A percentile compares a stretch with the other conserved stretches of the same genome.
Conservation (phyloP, 2,329 filamentous ascomycete genomes). For the Aureobasidium sp. region DNA sequence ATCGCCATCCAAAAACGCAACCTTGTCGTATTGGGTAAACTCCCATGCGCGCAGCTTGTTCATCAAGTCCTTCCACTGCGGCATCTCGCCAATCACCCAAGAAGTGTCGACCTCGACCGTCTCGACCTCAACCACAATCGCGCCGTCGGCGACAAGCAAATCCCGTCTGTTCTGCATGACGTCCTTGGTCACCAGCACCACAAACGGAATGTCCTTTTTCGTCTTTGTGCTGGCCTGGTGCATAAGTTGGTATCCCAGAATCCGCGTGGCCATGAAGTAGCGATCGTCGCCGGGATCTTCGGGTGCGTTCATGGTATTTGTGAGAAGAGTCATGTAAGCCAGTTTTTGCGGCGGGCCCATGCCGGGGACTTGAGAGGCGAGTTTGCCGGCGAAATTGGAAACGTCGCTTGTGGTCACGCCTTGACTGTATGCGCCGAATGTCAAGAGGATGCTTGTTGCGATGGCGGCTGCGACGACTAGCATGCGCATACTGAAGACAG, state of each 20-base stretch:
- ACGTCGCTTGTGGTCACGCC: neutral
- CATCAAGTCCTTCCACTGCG: constrained; percentile 30
- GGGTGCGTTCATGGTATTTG: constrained; percentile 16
- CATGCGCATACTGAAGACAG: neutral
- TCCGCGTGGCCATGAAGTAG: constrained; percentile 26
- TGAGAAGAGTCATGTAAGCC: constrained; percentile 26
- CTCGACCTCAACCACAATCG: constrained; percentile 22
- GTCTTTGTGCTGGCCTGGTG: constrained; percentile 24
- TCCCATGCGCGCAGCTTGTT: constrained; percentile 34
- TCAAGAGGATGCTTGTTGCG: neutral
- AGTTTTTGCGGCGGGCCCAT: neutral
- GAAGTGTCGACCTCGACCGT: neutral
- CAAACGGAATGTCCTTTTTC: constrained; percentile 22
- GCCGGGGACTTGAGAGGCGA: neutral
- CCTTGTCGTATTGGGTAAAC: constrained; percentile 30
- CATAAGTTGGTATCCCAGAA: constrained; percentile 27
- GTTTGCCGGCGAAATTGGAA: neutral
- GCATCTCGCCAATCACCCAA: constrained; percentile 3
- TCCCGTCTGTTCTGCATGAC: constrained; percentile 22
- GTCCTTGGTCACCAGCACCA: constrained; percentile 26
- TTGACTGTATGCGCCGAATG: neutral
- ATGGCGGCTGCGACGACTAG: neutral
- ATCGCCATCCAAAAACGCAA: constrained; percentile 31
- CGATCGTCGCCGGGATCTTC: constrained; percentile 21
- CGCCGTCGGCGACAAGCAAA: constrained; percentile 23